Evolutionary conservation across 306 rosid genomes (phyloP), one percentile per base, ranked within the genome.

Genomic region (Arachis stenosperma): DNA sequence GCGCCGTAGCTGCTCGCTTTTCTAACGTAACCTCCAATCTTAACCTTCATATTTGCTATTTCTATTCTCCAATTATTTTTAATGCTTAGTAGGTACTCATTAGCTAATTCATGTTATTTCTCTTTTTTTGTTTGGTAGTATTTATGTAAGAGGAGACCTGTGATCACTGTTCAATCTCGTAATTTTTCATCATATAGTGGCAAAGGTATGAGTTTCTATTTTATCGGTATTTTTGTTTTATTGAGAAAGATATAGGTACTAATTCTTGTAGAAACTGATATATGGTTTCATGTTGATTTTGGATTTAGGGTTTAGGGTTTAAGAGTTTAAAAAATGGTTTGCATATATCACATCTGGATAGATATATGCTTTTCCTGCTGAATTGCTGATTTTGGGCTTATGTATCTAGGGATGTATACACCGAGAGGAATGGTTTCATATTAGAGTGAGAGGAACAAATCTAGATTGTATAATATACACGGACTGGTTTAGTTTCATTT

Each of bases 1-100:
- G 96, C 43, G 61, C 65, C 69, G 40, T 84, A 15, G 89, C 84
- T 63, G 53, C 87, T 78, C 87, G 77, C 13, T 66, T 92, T 62
- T 54, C 84, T 70, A 43, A 73, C 61, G 95, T 90, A 78, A 83
- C 14, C 13, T 47, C n/a, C 2, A 47, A 10, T 47, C 12, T 7
- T 9, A 47, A 11, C 14, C 52, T 13, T 47, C 52, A 9, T 47
- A 11, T 47, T 13, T 47, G 13, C 4, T 0, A 47, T 47, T 3
- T 47, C 0, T 46, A 46, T 46, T 8, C 9, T 9, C 12, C 12
- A 8, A 8, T 47, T 47, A 0, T 47, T 47, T 6, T 47, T 47
- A 2, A 9, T 47, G 14, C 6, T 10, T 46, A 12, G 27, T 42
- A 2, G 8, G 22, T 44, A 10, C 62, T 61, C 59, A 5, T 12